Conservation (phyloP, 176 grass and related monocot species). For the Aegilops bicornis region DNA sequence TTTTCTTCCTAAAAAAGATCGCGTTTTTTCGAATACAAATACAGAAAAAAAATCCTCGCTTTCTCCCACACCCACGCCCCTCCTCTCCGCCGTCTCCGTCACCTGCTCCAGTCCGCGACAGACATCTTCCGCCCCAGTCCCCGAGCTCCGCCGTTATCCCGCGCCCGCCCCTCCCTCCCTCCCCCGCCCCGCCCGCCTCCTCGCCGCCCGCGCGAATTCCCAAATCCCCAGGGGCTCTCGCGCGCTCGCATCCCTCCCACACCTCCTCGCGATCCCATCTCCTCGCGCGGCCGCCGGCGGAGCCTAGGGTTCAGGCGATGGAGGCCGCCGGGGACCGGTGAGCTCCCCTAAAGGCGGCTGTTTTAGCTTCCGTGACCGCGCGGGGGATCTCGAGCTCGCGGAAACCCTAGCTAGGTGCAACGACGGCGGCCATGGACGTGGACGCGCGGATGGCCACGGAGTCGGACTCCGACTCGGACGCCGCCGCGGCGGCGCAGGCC, state of each 20-base stretch:
- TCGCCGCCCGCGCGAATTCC: background rate
- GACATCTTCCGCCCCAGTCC: constrained; percentile 23
- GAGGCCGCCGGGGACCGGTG: background rate
- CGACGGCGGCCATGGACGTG: constrained; percentile 36
- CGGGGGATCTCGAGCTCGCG: constrained; percentile 23
- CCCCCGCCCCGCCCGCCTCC: background rate
- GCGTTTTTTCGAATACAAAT: background rate
- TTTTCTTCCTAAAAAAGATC: background rate
- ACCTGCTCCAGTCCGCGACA: background rate
- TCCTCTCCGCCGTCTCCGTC: constrained; percentile 8
- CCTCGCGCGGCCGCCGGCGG: constrained; percentile 12
- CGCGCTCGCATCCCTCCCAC: constrained; percentile 13
- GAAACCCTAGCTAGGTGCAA: constrained; percentile 35
- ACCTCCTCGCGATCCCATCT: constrained; percentile 40
- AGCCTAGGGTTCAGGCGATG: constrained; percentile 22
- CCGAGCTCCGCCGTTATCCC: background rate
- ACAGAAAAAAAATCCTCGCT: background rate
- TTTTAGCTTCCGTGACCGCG: background rate
- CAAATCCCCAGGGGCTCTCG: constrained; percentile 45
- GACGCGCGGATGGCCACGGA: constrained; percentile 56
- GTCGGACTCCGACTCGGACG: constrained; percentile 49
- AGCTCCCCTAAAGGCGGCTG: background rate
- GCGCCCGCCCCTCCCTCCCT: background rate
- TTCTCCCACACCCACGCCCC: background rate
- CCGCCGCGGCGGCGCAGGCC: background rate